Evolutionary conservation across 768 basidiomycete genomes (phyloP), one percentile per base, ranked within the genome.

Genomic region (Jaapia argillacea): DNA sequence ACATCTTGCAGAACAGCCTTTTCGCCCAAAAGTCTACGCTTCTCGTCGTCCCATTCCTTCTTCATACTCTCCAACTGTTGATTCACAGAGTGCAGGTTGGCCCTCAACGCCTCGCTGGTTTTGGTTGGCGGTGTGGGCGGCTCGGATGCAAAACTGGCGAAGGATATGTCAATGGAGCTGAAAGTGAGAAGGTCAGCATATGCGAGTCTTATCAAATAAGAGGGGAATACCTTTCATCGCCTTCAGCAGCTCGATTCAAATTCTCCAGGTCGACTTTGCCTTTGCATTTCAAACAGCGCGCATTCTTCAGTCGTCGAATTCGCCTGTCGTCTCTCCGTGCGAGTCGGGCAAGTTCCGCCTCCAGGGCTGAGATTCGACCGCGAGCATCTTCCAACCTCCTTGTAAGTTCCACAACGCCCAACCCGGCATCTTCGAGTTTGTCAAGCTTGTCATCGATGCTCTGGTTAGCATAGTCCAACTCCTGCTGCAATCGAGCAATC

Each of bases 401-500:
- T 0, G 82, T 79, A 26, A 88, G 65, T 5, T 74, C 77, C 36
- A 90, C 76, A 33, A 81, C 81, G 23, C 77, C 85, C 12, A 82
- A 59, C 4, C 88, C 88, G 0, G 82, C 80, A 45, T 89, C 81
- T 54, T 87, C 85, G 2, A 93, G 77, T 41, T 81, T 78, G 56
- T 89, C 87, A 13, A 93, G 69, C 58, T 92, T 91, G 54, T 89
- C 81, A 51, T 93, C 91, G 43, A 93, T 85, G 51, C 75, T 83
- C 26, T 83, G 79, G 55, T 93, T 90, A 6, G 88, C 89, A 2
- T 57, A 69, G 48, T 84, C 81, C 22, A 92, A 78, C 51, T 91
- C 81, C 14, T 66, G 67, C 52, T 90, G 82, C 27, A 92, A 65
- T 20, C 81, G 74, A 41, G 67, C 69, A 40, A 91, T 85, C 58